Evolutionary conservation across 441 rosid genomes (phyloP).

Genomic region (Metrosideros polymorpha): DNA sequence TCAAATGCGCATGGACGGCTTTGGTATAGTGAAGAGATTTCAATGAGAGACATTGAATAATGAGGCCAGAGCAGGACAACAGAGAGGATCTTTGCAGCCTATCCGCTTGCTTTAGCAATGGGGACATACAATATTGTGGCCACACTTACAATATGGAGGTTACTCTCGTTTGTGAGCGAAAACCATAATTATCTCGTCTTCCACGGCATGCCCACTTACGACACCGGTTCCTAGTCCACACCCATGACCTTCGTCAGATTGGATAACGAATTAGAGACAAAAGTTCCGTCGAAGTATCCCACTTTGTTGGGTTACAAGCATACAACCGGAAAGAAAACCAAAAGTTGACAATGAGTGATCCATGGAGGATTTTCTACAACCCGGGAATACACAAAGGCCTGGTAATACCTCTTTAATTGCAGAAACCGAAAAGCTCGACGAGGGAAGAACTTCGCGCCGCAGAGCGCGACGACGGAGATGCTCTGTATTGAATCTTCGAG

Average conservation of each 20-base stretch:
- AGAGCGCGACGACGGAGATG: background rate
- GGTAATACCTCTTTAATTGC: background rate
- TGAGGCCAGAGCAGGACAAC: conserved; percentile 25
- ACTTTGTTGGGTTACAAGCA: background rate
- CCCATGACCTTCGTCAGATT: background rate
- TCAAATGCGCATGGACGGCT: conserved; percentile 47
- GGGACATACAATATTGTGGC: conserved; percentile 27
- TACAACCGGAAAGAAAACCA: background rate
- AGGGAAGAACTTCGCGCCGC: background rate
- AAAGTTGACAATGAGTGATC: background rate
- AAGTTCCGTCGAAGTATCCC: background rate
- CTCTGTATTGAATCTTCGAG: background rate
- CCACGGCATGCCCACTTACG: background rate
- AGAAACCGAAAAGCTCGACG: background rate
- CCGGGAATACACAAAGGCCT: background rate
- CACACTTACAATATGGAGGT: background rate
- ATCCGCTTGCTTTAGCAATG: conserved; percentile 23
- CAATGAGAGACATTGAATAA: conserved; percentile 29
- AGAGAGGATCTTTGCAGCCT: conserved; percentile 21
- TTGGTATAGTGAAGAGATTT: conserved; percentile 21
- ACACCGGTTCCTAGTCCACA: background rate
- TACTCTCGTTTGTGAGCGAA: background rate
- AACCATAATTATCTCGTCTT: background rate
- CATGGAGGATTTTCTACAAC: background rate
- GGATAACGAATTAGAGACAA: background rate